Conservation (phyloP, 495 filamentous ascomycete species). For the Penicillium salamii region DNA sequence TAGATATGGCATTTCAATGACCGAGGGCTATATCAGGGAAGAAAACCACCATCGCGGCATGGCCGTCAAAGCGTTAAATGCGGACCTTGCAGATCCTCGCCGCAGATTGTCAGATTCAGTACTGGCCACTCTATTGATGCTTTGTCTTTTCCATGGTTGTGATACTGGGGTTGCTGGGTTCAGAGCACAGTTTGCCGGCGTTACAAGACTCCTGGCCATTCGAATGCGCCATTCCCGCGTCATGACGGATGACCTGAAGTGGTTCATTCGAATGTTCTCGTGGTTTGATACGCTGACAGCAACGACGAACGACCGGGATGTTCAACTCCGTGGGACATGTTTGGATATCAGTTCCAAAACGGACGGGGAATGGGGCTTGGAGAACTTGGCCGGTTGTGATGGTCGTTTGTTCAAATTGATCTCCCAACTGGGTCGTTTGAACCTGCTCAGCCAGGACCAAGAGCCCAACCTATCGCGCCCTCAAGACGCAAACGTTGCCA, state of each 20-base stretch:
- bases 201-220: conserved; percentile 86
- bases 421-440: conserved; percentile 75
- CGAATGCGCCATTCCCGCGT: conserved; percentile 58
- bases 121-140: conserved; percentile 78
- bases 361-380: conserved; percentile 71
- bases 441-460: conserved; percentile 80
- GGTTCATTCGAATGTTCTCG: conserved; percentile 95
- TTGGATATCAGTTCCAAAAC: conserved; percentile 64
- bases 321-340: conserved; percentile 72
- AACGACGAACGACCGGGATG: conserved; percentile 86
- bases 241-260: conserved; percentile 67
- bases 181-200: conserved; percentile 89
- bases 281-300: conserved; percentile 95
- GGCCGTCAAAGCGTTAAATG: conserved; percentile 79
- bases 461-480: conserved; percentile 37
- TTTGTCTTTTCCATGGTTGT: conserved; percentile 91
- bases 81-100: conserved; percentile 71
- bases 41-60: conserved; percentile 78
- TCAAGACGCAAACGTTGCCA: conserved; percentile 28
- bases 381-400: conserved; percentile 88
- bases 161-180: conserved; percentile 91
- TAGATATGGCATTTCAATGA: conserved; percentile 30
- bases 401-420: conserved; percentile 74
- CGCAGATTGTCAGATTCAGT: conserved; percentile 82
- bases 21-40: conserved; percentile 53